Conservation (phyloP, 352 stramenopile genomes). For the Phytophthora sojae region DNA sequence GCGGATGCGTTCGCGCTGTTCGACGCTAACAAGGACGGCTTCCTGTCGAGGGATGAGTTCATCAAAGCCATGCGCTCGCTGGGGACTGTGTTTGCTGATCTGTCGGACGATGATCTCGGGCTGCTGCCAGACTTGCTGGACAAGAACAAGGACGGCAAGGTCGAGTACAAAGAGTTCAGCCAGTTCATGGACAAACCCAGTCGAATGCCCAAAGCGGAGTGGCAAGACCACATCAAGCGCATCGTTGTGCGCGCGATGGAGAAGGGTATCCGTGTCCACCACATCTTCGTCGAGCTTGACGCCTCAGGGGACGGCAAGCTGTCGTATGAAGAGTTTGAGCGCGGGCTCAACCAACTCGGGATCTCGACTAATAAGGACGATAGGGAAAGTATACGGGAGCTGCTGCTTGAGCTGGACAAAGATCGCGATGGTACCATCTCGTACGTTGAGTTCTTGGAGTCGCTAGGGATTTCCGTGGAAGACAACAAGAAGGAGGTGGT, state of each 20-base stretch:
- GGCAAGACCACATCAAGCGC: conserved; percentile 60
- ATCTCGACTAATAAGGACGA: conserved; percentile 39
- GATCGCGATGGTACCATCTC: conserved; percentile 75
- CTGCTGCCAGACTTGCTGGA: conserved; percentile 49
- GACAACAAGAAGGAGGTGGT: conserved; percentile 59
- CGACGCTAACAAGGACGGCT: conserved; percentile 51
- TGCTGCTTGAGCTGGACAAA: conserved; percentile 65
- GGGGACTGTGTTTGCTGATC: conserved; percentile 52
- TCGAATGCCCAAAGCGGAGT: conserved; percentile 20
- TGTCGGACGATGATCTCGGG: conserved; percentile 46
- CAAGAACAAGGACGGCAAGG: conserved; percentile 52
- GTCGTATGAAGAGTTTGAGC: conserved; percentile 61
- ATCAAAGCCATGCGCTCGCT: conserved; percentile 54
- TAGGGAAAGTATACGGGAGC: conserved; percentile 44
- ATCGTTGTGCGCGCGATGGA: conserved; percentile 61
- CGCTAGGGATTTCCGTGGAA: conserved; percentile 56
- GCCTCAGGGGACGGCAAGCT: conserved; percentile 66
- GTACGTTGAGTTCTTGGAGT: conserved; percentile 81
- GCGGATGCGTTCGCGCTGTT: conserved; percentile 54
- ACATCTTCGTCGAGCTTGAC: conserved; percentile 77
- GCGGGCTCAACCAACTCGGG: conserved; percentile 60
- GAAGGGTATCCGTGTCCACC: conserved; percentile 65
- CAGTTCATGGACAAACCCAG: conserved; percentile 45
- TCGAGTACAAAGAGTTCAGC: conserved; percentile 55
- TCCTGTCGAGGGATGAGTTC: conserved; percentile 58